Conservation (phyloP, 1,139 yeast species). For the Pneumocystis canis region DNA sequence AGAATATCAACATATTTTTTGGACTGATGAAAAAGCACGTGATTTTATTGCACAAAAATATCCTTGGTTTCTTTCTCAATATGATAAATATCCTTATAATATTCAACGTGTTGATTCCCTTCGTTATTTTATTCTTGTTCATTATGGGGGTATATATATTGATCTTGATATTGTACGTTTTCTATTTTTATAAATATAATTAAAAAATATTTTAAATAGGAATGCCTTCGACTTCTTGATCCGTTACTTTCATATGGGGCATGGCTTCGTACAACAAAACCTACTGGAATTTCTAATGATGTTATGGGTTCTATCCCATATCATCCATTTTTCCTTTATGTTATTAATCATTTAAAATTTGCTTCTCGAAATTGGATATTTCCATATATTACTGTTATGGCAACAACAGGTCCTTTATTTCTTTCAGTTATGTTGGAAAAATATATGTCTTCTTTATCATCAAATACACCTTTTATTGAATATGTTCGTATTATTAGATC, state of each 20-base stretch:
- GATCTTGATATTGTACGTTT: slow-evolving; percentile 53
- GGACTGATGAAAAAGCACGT: slow-evolving; percentile 81
- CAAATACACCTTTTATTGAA: neutral
- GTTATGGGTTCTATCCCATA: slow-evolving; percentile 80
- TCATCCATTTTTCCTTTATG: slow-evolving; percentile 73
- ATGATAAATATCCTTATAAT: slow-evolving; percentile 63
- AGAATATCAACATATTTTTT: slow-evolving; percentile 49
- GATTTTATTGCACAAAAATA: slow-evolving; percentile 64
- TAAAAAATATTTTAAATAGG: slow-evolving; percentile 22
- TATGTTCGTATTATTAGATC: neutral
- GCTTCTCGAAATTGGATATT: slow-evolving; percentile 54
- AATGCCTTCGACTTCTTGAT: slow-evolving; percentile 62
- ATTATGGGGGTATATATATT: slow-evolving; percentile 80
- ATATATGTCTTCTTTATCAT: slow-evolving; percentile 26
- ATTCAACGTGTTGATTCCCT: slow-evolving; percentile 90
- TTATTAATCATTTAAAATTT: slow-evolving; percentile 44
- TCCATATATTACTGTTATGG: slow-evolving; percentile 86
- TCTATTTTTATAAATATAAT: neutral
- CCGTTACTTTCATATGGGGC: slow-evolving; percentile 72
- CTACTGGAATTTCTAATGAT: slow-evolving; percentile 86
- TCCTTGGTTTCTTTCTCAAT: slow-evolving; percentile 73
- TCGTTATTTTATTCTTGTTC: slow-evolving; percentile 66
- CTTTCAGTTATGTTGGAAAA: slow-evolving; percentile 77
- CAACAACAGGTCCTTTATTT: slow-evolving; percentile 82
- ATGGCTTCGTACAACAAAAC: slow-evolving; percentile 72